These are phyloP conservation scores for Raddia distichophylla DNA, from an alignment of 176 grass and related monocot species.

Conservation along the genomic window DNA sequence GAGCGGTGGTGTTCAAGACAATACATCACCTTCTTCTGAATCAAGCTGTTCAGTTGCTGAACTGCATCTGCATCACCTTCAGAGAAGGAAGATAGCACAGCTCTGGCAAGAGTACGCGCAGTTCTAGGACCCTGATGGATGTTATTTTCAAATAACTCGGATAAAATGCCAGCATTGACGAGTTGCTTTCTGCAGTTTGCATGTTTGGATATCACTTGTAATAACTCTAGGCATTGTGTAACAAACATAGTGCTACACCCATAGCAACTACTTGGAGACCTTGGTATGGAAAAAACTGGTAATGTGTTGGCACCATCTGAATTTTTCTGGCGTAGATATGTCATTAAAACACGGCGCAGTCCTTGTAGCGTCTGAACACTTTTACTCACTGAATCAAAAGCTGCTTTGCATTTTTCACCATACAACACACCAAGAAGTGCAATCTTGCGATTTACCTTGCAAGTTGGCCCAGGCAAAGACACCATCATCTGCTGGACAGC, in stretches of 20 bases:
- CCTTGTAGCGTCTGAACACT: conserved; percentile 98
- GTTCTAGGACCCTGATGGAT: conserved; percentile 91
- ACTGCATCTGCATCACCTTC: conserved; percentile 93
- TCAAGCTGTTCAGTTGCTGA: conserved; percentile 76
- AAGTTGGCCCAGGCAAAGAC: conserved; percentile 94
- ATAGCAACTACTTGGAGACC: conserved; percentile 86
- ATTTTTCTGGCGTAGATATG: conserved; percentile 90
- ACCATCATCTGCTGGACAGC: conserved; percentile 99
- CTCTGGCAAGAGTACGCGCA: conserved; percentile 69
- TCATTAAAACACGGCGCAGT: conserved; percentile 77
- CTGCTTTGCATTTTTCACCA: conserved; percentile 98
- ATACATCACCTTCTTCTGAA: conserved; percentile 98
- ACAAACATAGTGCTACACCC: conserved; percentile 93
- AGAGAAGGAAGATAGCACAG: conserved; percentile 88
- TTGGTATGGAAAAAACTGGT: conserved; percentile 66
- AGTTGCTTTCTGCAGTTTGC: conserved; percentile 83
- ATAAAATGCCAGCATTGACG: conserved; percentile 78
- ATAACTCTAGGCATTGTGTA: conserved; percentile 86
- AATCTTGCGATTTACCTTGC: conserved; percentile 97
- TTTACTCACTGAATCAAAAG: conserved; percentile 99
- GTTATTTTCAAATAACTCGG: conserved; percentile 96
- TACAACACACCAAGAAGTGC: conserved; percentile 94
- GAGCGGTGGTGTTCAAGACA: conserved; percentile 98
- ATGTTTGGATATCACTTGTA: conserved; percentile 94
- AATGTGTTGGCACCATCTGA: conserved; percentile 55